phyloP scores from a whole-genome alignment of 2,329 filamentous ascomycete genomes.

The Cephalotrichum gorgonifer region DNA sequence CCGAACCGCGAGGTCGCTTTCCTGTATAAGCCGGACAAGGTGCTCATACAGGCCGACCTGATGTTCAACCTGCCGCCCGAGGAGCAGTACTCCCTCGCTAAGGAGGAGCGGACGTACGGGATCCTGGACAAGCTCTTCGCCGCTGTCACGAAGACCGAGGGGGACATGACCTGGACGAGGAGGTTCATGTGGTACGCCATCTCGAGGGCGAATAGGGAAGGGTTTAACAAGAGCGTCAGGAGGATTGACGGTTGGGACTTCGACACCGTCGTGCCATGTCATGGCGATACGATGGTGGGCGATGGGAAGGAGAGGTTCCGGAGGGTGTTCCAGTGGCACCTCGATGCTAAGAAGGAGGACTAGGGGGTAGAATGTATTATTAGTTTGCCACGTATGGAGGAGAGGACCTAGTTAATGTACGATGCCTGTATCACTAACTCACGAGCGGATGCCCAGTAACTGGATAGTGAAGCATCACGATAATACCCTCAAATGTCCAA shows the following conservation, averaged over 20 bases:
- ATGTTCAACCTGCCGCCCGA: slow-evolving; percentile 82
- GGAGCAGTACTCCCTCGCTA: slow-evolving; percentile 67
- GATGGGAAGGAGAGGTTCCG: slow-evolving; percentile 64
- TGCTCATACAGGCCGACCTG: slow-evolving; percentile 81
- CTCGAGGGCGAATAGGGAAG: slow-evolving; percentile 43
- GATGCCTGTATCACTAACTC: neutral
- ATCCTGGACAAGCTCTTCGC: slow-evolving; percentile 32
- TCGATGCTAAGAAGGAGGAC: slow-evolving; percentile 24
- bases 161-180: slow-evolving; percentile 64
- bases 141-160: slow-evolving; percentile 49
- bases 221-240: slow-evolving; percentile 59
- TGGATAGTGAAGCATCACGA: no score
- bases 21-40: slow-evolving; percentile 65
- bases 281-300: slow-evolving; percentile 78
- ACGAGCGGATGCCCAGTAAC: neutral
- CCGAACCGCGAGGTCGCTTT: slow-evolving; percentile 83
- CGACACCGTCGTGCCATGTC: slow-evolving; percentile 76
- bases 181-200: slow-evolving; percentile 73
- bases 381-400: neutral
- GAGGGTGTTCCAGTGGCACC: slow-evolving; percentile 76
- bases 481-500: no score
- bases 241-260: slow-evolving; percentile 77
- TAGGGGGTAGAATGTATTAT: neutral
- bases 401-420: neutral
- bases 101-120: slow-evolving; percentile 26